Base-by-base conservation (phyloP, 2,329 filamentous ascomycete species). In the Fusarium illudens region DNA sequence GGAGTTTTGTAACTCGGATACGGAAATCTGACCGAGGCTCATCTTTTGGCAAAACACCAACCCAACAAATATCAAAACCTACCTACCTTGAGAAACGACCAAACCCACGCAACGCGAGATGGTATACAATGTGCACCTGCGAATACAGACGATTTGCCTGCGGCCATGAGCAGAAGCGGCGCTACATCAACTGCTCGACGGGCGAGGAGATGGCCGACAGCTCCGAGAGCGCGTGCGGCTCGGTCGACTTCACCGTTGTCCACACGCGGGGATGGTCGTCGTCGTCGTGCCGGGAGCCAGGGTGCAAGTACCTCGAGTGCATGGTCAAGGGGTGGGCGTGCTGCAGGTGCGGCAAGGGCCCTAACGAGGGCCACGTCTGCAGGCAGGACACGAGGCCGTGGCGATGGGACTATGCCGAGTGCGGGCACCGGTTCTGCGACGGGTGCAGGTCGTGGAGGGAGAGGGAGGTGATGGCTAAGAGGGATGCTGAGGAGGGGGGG, bases 121-220 rank as follows among this genome's bases (percentile, higher is more conserved):
- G 56, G 51, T 57, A 56, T 37, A 61, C 29, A 52, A 71, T 74
- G 71, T 73, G 71, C 32, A 71, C 61, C 39, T 69, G 59, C 65
- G 55, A 62, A 48, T 62, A 58, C 46, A 36, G 58, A 6, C 57
- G 25, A 11, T 72, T 64, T 51, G 39, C 19, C 17, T 73, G 71
- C 44, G 62, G 64, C 9, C 71, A 73, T 19, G 71, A 73, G 55
- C 56, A 53, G 30, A 67, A 71, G 33, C 36, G 33, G 13, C 60
- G 59, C 20, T 73, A 71, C 49, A 32, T 64, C 58, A 30, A 66
- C 56, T 72, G 71, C 67, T 46, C 34, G 4, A 73, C 71, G 1
- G 46, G 37, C 7, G 2, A 42, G 10, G 58, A 68, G 19, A 71
- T 73, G 19, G 17, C 48, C 15, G 54, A 70, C 39, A 66, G 67